A percentile compares a stretch with the other conserved stretches of the same genome.
phyloP scores from a whole-genome alignment of 352 stramenopile species.

The Globisporangium okanoganense region DNA sequence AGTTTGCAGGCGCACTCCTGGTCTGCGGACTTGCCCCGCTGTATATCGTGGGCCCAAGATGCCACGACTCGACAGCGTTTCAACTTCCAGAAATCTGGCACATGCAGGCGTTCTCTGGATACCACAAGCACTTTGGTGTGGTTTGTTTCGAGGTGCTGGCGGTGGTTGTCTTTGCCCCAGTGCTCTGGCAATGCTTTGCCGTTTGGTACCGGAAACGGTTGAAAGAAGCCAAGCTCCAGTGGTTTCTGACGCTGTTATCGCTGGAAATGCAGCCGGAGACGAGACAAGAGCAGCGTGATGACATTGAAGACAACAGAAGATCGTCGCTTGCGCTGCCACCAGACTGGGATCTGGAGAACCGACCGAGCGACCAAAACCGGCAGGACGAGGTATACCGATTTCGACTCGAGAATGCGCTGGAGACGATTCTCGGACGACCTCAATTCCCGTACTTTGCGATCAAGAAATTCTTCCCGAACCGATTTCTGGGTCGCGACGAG shows the following conservation, averaged over 20 bases:
- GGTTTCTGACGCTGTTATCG: slow-evolving; percentile 31
- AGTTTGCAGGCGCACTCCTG: slow-evolving; percentile 12
- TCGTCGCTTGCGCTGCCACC: neutral
- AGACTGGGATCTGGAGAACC: neutral
- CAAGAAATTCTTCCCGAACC: slow-evolving; percentile 28
- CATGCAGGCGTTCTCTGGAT: neutral
- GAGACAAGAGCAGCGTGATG: neutral
- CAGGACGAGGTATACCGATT: slow-evolving; percentile 23
- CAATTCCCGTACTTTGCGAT: slow-evolving; percentile 33
- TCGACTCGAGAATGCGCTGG: slow-evolving; percentile 33
- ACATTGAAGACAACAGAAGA: neutral
- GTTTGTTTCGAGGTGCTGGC: slow-evolving; percentile 3
- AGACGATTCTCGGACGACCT: slow-evolving; percentile 32
- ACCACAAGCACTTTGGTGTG: slow-evolving; percentile 2
- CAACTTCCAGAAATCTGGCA: neutral
- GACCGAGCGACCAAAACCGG: neutral
- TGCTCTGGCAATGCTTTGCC: slow-evolving; percentile 28
- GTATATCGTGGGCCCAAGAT: neutral
- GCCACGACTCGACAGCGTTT: neutral
- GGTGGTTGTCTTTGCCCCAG: slow-evolving; percentile 14
- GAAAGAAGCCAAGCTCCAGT: slow-evolving; percentile 32
- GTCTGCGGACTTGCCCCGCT: slow-evolving; percentile 3
- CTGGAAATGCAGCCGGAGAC: slow-evolving; percentile 23
- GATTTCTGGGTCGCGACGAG: slow-evolving; percentile 23
- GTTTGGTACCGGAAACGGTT: slow-evolving; percentile 14